Evolutionary conservation across 73 alveolate genomes (phyloP), one percentile per base, ranked within the genome.

Genomic region (Stentor coeruleus): DNA sequence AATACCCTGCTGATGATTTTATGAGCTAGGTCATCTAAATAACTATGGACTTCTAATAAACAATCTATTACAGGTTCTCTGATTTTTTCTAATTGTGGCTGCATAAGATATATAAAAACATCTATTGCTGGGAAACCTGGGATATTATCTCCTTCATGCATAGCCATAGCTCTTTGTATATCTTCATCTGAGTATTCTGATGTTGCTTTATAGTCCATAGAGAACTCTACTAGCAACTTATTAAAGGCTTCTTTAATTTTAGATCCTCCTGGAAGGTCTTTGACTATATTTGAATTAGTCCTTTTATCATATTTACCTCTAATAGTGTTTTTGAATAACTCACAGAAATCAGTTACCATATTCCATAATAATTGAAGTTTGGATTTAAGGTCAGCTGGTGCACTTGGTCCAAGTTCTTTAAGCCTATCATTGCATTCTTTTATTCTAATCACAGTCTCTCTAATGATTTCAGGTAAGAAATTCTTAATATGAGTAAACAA

Each of bases 301-400:
- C 75, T 88, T 33, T 86, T 58, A 59, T 91, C 96, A 77, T 81
- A 88, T 81, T 85, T 91, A 26, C 94, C 94, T 14, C 87, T 74
- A 73, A 91, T 88, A 26, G 91, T 84, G 33, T 91, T 72, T 76
- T 91, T 91, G 88, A 89, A 88, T 36, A 85, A 81, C 49, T 90
- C 97, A 77, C 93, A 89, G 66, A 91, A 97, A 81, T 97, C 99
- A 58, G 97, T 97, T 74, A 97, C 90, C 99, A 96, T 96, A 84
- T 86, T 93, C 98, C 98, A 96, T 36, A 96, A 84, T n/a, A n/a
- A n/a, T n/a, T n/a, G n/a, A n/a, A n/a, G n/a, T n/a, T n/a, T n/a
- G n/a, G n/a, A n/a, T 42, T 89, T 87, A 14, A 90, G 88, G 76
- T 89, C 96, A 58, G 88, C 83, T 3, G 98, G 98, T 59, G 95